Conservation (phyloP, 305 asterid species). For the Plantago coronopus region DNA sequence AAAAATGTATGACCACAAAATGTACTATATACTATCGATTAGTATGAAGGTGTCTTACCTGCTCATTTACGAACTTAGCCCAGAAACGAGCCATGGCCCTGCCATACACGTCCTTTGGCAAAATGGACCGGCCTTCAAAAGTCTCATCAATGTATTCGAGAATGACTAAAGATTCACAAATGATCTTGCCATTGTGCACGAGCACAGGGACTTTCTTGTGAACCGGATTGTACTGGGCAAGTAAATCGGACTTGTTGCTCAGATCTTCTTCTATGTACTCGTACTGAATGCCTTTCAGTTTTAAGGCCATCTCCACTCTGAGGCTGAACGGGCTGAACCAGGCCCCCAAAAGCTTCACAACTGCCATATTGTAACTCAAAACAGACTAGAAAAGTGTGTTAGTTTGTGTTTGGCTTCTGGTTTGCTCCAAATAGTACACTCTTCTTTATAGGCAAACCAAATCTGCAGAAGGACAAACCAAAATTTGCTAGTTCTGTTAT, state of each 20-base stretch:
- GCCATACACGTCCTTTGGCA: conserved; percentile 6
- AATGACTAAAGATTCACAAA: conserved; percentile 14
- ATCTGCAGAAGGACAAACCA: not conserved
- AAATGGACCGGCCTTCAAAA: conserved; percentile 9
- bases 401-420: not conserved
- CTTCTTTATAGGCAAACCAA: not conserved
- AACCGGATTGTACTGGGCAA: conserved; percentile 32
- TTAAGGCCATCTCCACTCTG: conserved; percentile 33
- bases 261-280: conserved; percentile 36
- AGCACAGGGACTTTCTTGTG: conserved; percentile 34
- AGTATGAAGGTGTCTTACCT: conserved; percentile 20
- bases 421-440: not conserved
- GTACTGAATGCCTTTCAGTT: conserved; percentile 35
- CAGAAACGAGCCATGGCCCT: conserved; percentile 29
- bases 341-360: conserved; percentile 34
- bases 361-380: conserved; percentile 20
- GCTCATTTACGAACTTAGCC: conserved; percentile 34
- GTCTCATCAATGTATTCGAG: conserved; percentile 30
- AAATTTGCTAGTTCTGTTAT: not conserved
- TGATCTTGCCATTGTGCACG: conserved; percentile 13
- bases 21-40: not conserved
- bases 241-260: conserved; percentile 30
- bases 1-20: too few relatives aligned
- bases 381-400: too few relatives aligned
- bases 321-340: conserved; percentile 30